Evolutionary conservation across 2,329 filamentous ascomycete species (phyloP), one percentile per base, ranked within the genome.

Genomic region (Cytospora paraplurivora): DNA sequence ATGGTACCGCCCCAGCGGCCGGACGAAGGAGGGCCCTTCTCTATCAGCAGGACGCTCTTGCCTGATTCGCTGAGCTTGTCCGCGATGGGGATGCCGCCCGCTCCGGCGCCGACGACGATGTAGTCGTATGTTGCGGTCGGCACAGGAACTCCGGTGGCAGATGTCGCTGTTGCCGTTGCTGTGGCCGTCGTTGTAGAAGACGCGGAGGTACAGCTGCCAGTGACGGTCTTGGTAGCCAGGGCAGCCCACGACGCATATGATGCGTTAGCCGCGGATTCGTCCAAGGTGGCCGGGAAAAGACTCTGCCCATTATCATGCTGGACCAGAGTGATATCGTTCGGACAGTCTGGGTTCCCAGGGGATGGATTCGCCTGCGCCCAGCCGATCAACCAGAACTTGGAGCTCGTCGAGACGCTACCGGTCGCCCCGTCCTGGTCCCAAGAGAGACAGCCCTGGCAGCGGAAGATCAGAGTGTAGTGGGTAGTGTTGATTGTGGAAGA

Each of bases 11-110:
- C 84, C 76, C 84, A 87, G 68, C 83, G 78, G 34, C 82, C 86
- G 13, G 86, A 84, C 19, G 85, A 87, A 62, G 81, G 77, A 11
- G 81, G 79, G 4, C 81, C 81, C 70, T 82, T 82, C 70, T 83
- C 81, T 59, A 84, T 77, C 34, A 88, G 78, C 15, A 88, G 74
- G 1, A 88, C 85, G 41, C 79, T 85, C 67, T 87, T 82, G 66
- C 86, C 86, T 59, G 81, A 77, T 69, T 85, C 84, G 47, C 84
- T 85, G 34, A 89, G 79, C 71, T 81, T 82, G 70, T 86, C 84
- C 7, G 85, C 85, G 61, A 88, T 80, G 60, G 77, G 75, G 56
- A 87, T 83, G 55, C 85, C 86, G 55, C 82, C 85, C 7, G 85
- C 83, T 64, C 85, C 86, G 47, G 77, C 82, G 21, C 85, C 85